Conservation (phyloP, 495 filamentous ascomycete genomes). For the Bacidia gigantensis region DNA sequence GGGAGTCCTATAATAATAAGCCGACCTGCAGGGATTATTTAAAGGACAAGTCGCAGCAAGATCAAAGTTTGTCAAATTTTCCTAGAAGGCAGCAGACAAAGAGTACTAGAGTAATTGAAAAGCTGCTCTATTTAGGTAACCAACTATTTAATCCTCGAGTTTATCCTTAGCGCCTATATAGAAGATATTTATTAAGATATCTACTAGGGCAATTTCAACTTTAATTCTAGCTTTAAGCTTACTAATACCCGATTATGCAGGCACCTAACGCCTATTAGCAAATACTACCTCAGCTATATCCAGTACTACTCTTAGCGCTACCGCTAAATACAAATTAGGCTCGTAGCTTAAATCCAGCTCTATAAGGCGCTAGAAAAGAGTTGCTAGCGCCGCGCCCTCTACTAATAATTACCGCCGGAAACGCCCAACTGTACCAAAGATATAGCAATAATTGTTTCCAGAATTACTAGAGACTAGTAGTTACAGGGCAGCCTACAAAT, state of each 20-base stretch:
- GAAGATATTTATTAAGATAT: constrained; percentile 1
- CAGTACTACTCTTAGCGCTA: neutral
- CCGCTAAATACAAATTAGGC: constrained; percentile 2
- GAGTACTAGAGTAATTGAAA: too few species aligned
- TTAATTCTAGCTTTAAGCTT: neutral
- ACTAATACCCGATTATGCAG: neutral
- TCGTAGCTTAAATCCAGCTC: neutral
- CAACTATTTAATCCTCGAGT: neutral
- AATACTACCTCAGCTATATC: too few species aligned
- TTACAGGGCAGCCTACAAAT: neutral
- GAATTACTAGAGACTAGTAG: neutral
- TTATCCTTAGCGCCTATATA: neutral
- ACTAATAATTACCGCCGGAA: neutral
- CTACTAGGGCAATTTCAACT: neutral
- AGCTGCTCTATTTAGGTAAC: neutral
- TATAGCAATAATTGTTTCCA: neutral
- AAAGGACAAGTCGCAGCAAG: too few species aligned
- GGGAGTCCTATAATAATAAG: too few species aligned
- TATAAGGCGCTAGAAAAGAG: neutral
- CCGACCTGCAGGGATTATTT: too few species aligned
- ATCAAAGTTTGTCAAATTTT: too few species aligned
- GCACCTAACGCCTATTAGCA: neutral
- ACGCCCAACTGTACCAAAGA: neutral
- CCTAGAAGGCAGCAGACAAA: too few species aligned
- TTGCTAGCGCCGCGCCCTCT: neutral